Conservation (phyloP, 129 eudicot genomes). For the Lactuca sativa region DNA sequence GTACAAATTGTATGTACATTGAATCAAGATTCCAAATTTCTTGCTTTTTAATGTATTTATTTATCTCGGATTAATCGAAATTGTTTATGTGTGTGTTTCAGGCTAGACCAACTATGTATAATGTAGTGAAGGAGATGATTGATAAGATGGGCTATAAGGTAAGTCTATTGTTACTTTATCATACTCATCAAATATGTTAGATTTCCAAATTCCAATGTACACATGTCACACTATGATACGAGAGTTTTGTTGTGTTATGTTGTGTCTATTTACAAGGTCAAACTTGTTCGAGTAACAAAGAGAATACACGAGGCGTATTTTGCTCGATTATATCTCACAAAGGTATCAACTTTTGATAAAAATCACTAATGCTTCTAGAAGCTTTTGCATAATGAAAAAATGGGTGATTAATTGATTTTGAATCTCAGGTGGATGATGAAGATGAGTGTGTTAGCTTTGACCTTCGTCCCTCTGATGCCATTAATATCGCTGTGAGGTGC, state of each 20-base stretch:
- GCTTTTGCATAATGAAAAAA: slow-evolving; percentile 10
- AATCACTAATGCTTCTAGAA: background rate
- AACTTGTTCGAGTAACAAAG: slow-evolving; percentile 92
- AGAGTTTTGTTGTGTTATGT: too few relatives aligned
- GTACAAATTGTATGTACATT: slow-evolving; percentile 83
- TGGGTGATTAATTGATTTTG: slow-evolving; percentile 6
- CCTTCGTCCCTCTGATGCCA: slow-evolving; percentile 92
- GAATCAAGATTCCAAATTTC: slow-evolving; percentile 8
- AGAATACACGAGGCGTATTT: slow-evolving; percentile 86
- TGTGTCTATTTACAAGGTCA: slow-evolving; percentile 56
- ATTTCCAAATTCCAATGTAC: too few relatives aligned
- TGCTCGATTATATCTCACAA: slow-evolving; percentile 71
- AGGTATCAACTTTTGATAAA: slow-evolving; percentile 43
- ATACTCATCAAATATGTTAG: background rate
- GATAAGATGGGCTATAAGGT: slow-evolving; percentile 94
- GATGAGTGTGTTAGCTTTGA: slow-evolving; percentile 64
- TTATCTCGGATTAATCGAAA: slow-evolving; percentile 4
- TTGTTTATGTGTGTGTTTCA: slow-evolving; percentile 30
- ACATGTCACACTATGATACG: too few relatives aligned
- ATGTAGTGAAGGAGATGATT: slow-evolving; percentile 81
- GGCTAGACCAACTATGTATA: slow-evolving; percentile 94
- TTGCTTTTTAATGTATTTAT: background rate
- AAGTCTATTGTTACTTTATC: slow-evolving; percentile 23
- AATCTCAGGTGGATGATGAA: slow-evolving; percentile 66
- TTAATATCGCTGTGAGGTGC: slow-evolving; percentile 94